Percentiles rank a stretch among this genome's conserved stretches.
Evolutionary conservation across 768 basidiomycete genomes (phyloP).

Genomic region (Pisolithus microcarpus): DNA sequence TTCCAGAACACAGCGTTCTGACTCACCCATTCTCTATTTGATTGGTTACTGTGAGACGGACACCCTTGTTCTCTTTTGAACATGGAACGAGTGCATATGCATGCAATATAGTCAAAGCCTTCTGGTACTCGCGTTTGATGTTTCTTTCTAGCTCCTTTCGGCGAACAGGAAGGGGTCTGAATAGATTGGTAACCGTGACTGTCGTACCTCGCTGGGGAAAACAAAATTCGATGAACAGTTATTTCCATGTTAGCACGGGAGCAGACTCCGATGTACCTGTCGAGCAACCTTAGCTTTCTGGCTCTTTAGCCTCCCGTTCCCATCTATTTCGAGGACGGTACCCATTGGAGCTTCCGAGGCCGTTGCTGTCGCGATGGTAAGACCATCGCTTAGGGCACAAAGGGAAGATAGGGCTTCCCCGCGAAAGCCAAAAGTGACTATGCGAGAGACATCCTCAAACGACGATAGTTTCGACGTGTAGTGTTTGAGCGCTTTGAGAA

Average conservation of each 20-base stretch:
- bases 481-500: constrained; percentile 68
- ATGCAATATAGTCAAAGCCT: constrained; percentile 72
- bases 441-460: constrained; percentile 62
- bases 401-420: constrained; percentile 94
- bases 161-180: constrained; percentile 79
- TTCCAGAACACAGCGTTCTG: neutral
- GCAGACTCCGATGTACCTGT: constrained; percentile 44
- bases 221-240: neutral
- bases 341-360: constrained; percentile 69
- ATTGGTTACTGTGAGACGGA: constrained; percentile 71
- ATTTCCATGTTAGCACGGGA: neutral
- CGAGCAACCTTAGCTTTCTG: constrained; percentile 58
- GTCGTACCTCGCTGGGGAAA: constrained; percentile 79
- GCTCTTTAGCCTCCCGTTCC: constrained; percentile 51
- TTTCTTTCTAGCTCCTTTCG: constrained; percentile 88
- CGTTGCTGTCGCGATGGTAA: constrained; percentile 71
- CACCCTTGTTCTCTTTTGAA: constrained; percentile 44
- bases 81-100: constrained; percentile 90
- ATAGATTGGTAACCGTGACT: constrained; percentile 60
- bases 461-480: constrained; percentile 86
- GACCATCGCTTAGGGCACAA: constrained; percentile 70
- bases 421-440: constrained; percentile 87
- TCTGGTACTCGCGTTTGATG: constrained; percentile 81
- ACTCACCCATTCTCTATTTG: constrained; percentile 63
- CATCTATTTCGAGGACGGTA: constrained; percentile 65